phyloP scores from a whole-genome alignment of 2,329 filamentous ascomycete genomes.

The Trichoderma lentiforme region DNA sequence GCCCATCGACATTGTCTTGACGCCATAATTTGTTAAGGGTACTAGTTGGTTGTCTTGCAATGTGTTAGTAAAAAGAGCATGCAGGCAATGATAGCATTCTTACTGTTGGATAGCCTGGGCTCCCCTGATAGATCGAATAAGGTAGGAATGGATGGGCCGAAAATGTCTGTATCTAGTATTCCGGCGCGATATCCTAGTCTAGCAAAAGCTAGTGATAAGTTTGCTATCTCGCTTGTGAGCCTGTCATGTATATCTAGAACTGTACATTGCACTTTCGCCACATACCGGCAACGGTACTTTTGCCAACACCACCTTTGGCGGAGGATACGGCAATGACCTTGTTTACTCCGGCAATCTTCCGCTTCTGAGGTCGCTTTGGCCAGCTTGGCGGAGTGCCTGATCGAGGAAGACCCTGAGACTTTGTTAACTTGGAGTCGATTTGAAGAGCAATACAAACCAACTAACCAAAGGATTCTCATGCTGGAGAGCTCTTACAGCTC shows the following conservation, averaged over 20 bases:
- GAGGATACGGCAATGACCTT: slow-evolving; percentile 97
- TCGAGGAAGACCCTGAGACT: slow-evolving; percentile 71
- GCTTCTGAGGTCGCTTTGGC: slow-evolving; percentile 75
- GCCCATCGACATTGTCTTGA: slow-evolving; percentile 99
- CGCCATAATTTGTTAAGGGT: slow-evolving; percentile 87
- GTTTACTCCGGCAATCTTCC: slow-evolving; percentile 76
- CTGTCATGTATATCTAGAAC: neutral
- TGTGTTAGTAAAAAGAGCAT: slow-evolving; percentile 14
- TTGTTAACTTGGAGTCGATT: neutral
- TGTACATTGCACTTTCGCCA: slow-evolving; percentile 10
- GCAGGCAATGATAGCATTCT: slow-evolving; percentile 28
- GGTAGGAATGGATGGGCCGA: slow-evolving; percentile 91
- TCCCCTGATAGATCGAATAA: slow-evolving; percentile 78
- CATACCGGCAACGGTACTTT: slow-evolving; percentile 83
- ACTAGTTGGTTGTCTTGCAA: slow-evolving; percentile 70
- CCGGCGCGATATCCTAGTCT: slow-evolving; percentile 76
- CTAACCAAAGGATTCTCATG: slow-evolving; percentile 89
- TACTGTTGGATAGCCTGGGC: slow-evolving; percentile 70
- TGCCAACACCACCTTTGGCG: slow-evolving; percentile 96
- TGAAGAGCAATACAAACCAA: neutral
- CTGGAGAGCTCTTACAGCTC: slow-evolving; percentile 28
- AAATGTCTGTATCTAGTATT: slow-evolving; percentile 94
- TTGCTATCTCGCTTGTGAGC: slow-evolving; percentile 46
- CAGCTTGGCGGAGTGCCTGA: slow-evolving; percentile 57
- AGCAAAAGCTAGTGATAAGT: slow-evolving; percentile 83